Evolutionary conservation across 352 stramenopile genomes (phyloP).

Genomic region (Pelagophyceae sp.): DNA sequence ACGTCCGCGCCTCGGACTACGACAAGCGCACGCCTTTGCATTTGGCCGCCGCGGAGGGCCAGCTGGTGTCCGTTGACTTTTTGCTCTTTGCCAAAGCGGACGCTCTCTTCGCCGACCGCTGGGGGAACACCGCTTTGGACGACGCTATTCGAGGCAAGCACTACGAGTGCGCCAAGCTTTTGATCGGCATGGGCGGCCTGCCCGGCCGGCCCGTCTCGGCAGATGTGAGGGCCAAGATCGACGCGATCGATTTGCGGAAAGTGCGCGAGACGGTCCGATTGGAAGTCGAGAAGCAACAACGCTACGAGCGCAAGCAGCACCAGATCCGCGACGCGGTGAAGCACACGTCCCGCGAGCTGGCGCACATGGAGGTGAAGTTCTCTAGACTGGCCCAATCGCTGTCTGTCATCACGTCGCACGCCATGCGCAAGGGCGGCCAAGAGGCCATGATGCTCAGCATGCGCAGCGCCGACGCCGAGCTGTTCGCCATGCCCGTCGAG

Average conservation of each 20-base stretch:
- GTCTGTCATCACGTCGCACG: not conserved
- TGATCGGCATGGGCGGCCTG: not conserved
- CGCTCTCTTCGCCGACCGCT: slow-evolving; percentile 33
- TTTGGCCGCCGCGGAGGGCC: slow-evolving; percentile 39
- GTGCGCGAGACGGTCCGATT: not conserved
- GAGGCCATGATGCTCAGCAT: not conserved
- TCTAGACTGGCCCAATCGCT: not conserved
- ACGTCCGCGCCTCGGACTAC: slow-evolving; percentile 38
- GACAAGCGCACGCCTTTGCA: slow-evolving; percentile 42
- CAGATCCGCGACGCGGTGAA: not conserved
- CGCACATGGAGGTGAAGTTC: not conserved
- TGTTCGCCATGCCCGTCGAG: not conserved
- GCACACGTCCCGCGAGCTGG: not conserved
- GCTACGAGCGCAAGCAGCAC: not conserved
- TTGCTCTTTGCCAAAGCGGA: slow-evolving; percentile 35
- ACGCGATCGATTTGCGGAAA: not conserved
- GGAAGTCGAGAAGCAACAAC: not conserved
- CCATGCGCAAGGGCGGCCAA: not conserved
- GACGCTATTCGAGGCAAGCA: not conserved
- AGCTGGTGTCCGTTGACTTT: slow-evolving; percentile 33
- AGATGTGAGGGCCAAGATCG: not conserved
- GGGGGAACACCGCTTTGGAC: slow-evolving; percentile 31
- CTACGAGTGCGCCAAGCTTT: not conserved
- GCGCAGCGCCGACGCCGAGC: not conserved
- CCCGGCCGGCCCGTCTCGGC: not conserved